Conservation (phyloP, 805 yeast genomes). For the Candida caryicola region DNA sequence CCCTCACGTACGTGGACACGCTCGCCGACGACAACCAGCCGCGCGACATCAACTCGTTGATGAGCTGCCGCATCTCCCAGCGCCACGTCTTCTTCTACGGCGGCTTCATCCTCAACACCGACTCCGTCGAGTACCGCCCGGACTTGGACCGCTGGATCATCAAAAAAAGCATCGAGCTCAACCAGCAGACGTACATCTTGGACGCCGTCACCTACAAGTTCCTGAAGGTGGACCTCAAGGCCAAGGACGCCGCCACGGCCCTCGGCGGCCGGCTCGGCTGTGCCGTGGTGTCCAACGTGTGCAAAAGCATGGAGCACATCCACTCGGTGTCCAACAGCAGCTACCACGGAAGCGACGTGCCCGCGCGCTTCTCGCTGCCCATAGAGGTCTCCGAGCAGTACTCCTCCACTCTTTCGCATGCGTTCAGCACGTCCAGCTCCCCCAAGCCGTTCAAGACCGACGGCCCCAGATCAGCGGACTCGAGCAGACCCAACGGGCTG, state of each 20-base stretch:
- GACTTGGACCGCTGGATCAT: constrained; percentile 33
- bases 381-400: neutral
- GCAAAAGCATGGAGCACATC: constrained; percentile 10
- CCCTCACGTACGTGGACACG: constrained; percentile 27
- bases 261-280: constrained; percentile 32
- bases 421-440: neutral
- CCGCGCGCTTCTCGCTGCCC: neutral
- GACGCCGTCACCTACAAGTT: constrained; percentile 52
- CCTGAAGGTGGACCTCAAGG: constrained; percentile 35
- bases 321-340: constrained; percentile 2
- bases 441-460: neutral
- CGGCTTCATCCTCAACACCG: constrained; percentile 50
- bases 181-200: constrained; percentile 56
- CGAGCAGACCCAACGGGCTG: too few species aligned
- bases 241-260: constrained; percentile 10
- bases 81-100: constrained; percentile 63
- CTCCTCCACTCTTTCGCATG: neutral
- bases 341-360: neutral
- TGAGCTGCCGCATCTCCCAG: constrained; percentile 49
- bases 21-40: constrained; percentile 44
- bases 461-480: neutral
- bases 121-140: constrained; percentile 20
- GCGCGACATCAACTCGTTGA: constrained; percentile 48
- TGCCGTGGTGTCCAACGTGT: constrained; percentile 26
- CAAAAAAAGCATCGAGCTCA: constrained; percentile 45